A percentile compares a stretch with the other conserved stretches of the same genome.
These are phyloP conservation scores for Diaporthe helianthi DNA, from an alignment of 2,329 filamentous ascomycete species.

Conservation along the genomic window DNA sequence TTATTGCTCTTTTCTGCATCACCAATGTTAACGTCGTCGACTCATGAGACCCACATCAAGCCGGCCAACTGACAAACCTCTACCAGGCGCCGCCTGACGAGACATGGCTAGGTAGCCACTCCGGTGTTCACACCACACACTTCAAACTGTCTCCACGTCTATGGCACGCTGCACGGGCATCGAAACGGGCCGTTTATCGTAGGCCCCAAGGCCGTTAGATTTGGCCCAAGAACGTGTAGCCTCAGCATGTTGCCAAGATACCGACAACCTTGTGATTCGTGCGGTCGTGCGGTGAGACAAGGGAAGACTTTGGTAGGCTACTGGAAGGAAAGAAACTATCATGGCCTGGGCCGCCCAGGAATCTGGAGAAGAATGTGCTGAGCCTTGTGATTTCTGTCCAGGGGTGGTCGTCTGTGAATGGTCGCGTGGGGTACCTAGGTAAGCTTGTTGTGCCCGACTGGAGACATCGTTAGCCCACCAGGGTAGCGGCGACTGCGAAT, in stretches of 20 bases:
- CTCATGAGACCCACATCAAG: conserved; percentile 1
- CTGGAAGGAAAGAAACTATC: not conserved
- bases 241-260: conserved; percentile 11
- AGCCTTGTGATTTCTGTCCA: conserved; percentile 12
- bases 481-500: not conserved
- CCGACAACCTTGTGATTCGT: conserved; percentile 5
- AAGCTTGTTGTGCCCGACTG: not conserved
- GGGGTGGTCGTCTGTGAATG: conserved; percentile 13
- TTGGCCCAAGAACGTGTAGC: conserved; percentile 3
- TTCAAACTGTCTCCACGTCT: not conserved
- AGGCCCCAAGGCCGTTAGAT: not conserved
- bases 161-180: conserved; percentile 21
- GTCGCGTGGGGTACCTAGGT: conserved; percentile 25
- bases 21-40: not conserved
- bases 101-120: not conserved
- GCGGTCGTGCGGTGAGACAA: not conserved
- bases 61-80: not conserved
- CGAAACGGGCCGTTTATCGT: conserved; percentile 17
- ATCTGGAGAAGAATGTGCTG: conserved; percentile 9
- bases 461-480: not conserved
- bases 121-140: conserved; percentile 7
- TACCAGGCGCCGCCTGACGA: conserved; percentile 10
- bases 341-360: conserved; percentile 8
- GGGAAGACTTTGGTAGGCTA: conserved; percentile 13
- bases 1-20: not conserved